Conservation (phyloP, 2,329 filamentous ascomycete genomes). For the Pezicula radicicola region DNA sequence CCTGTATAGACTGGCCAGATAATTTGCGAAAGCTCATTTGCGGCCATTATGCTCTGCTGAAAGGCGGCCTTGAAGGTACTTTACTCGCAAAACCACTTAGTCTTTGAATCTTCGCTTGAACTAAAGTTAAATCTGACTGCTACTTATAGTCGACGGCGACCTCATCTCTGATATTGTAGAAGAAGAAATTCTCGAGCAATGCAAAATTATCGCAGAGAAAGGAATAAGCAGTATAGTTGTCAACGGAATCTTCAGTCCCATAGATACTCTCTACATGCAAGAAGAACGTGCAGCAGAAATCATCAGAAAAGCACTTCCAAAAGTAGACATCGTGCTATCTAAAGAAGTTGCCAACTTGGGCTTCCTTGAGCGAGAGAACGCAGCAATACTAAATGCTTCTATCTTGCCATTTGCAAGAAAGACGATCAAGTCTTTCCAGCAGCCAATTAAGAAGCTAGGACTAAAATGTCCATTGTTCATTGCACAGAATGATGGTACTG, state of each 20-base stretch:
- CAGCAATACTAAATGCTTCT: slow-evolving; percentile 58
- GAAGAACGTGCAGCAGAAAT: slow-evolving; percentile 35
- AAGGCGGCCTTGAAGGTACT: slow-evolving; percentile 43
- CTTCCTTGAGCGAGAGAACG: slow-evolving; percentile 58
- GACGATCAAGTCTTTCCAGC: slow-evolving; percentile 51
- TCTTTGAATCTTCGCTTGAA: too few relatives aligned
- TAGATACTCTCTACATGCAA: slow-evolving; percentile 45
- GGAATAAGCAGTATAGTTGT: slow-evolving; percentile 45
- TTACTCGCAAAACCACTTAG: background rate
- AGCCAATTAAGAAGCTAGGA: slow-evolving; percentile 45
- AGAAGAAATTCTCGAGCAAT: slow-evolving; percentile 7
- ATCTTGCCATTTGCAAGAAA: slow-evolving; percentile 52
- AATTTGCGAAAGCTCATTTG: slow-evolving; percentile 45
- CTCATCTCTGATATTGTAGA: slow-evolving; percentile 12
- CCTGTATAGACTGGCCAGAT: slow-evolving; percentile 47
- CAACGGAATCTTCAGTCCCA: slow-evolving; percentile 50
- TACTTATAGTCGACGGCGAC: slow-evolving; percentile 9
- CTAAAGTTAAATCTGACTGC: too few relatives aligned
- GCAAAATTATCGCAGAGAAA: slow-evolving; percentile 13
- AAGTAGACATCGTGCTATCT: slow-evolving; percentile 40
- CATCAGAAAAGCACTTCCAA: slow-evolving; percentile 5
- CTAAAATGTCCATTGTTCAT: slow-evolving; percentile 53
- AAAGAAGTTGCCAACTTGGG: slow-evolving; percentile 46
- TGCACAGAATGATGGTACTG: slow-evolving; percentile 60
- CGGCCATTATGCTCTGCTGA: slow-evolving; percentile 41